A percentile compares a stretch with the other conserved stretches of the same genome.
These are phyloP conservation scores for Collybia sordida DNA, from an alignment of 768 basidiomycete genomes.

Conservation along the genomic window DNA sequence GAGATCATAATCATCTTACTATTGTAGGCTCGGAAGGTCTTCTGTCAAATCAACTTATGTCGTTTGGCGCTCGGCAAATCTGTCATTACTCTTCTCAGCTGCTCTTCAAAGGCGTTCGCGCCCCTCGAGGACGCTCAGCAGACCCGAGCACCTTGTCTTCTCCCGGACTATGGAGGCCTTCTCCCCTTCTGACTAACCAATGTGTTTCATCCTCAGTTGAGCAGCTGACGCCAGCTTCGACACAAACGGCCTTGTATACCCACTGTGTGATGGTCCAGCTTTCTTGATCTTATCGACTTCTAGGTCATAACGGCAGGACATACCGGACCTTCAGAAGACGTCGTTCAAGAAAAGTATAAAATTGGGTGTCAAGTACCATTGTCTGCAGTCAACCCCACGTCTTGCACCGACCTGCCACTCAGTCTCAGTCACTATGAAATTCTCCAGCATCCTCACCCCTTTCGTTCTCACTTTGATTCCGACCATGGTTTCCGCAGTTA, in stretches of 20 bases:
- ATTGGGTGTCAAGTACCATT: not conserved
- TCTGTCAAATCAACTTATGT: too few relatives aligned
- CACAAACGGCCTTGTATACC: not conserved
- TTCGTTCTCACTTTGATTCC: slow-evolving; percentile 17
- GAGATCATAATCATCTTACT: too few relatives aligned
- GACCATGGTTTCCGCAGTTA: slow-evolving; percentile 7
- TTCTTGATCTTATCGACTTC: not conserved
- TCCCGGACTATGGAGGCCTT: not conserved
- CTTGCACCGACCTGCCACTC: not conserved
- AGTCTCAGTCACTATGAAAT: slow-evolving; percentile 26
- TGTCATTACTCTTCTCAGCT: too few relatives aligned
- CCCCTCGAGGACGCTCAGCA: not conserved
- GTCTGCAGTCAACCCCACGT: not conserved
- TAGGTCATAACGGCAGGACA: not conserved
- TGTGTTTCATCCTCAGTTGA: not conserved
- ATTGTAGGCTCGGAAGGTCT: too few relatives aligned
- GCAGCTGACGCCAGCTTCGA: not conserved
- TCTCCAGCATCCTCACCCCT: slow-evolving; percentile 22
- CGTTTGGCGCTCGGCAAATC: too few relatives aligned
- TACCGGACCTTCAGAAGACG: not conserved
- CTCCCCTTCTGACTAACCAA: not conserved
- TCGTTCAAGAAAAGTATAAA: not conserved
- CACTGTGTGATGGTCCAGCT: slow-evolving; percentile 1
- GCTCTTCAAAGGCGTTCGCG: too few relatives aligned
- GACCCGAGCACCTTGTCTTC: not conserved